Evolutionary conservation across 805 yeast genomes (phyloP), one percentile per base, ranked within the genome.

Genomic region (Peterozyma toletana): DNA sequence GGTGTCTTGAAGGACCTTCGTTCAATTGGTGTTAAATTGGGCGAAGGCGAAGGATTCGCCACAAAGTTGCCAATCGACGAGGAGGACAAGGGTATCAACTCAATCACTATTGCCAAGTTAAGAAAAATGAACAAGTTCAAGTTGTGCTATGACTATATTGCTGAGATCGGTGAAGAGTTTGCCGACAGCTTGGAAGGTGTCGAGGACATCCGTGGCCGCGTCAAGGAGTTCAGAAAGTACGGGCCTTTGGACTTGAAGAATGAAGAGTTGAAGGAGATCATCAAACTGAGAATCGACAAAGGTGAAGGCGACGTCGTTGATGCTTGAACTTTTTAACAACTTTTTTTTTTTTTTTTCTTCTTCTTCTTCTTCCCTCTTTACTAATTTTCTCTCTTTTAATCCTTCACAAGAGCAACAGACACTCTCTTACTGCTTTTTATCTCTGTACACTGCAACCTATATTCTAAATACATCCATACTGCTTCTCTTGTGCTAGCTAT

Each of bases 11-110:
- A 72, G 30, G 67, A 61, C 39, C 70, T 88, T 51, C 70, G 70
- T 49, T 60, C 63, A 13, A 75, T 82, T 47, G 93, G 93, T 31
- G 66, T 80, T 21, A 60, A 60, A 11, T 75, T 91, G 49, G 33
- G 74, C n/a, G 63, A 66, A 10, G 96, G 91, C 43, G 98, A 91
- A 68, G 98, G 98, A 29, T 91, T 70, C 64, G 73, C 75, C 53
- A 78, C 86, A 17, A 58, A 59, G 5, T 37, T 58, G 44, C 84
- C 77, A 37, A 55, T 69, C 41, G 67, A 58, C 38, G 56, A 64
- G 30, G 66, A 73, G 48, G 60, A 51, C 13, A 51, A 57, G 29
- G 62, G 66, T 10, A 60, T 70, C 49, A 62, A 70, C 44, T 16
- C 48, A 1, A 35, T 48, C 39, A 65, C 68, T 33, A 51, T 70